Evolutionary conservation across 805 yeast species (phyloP).

Genomic region (Candida saitoana): DNA sequence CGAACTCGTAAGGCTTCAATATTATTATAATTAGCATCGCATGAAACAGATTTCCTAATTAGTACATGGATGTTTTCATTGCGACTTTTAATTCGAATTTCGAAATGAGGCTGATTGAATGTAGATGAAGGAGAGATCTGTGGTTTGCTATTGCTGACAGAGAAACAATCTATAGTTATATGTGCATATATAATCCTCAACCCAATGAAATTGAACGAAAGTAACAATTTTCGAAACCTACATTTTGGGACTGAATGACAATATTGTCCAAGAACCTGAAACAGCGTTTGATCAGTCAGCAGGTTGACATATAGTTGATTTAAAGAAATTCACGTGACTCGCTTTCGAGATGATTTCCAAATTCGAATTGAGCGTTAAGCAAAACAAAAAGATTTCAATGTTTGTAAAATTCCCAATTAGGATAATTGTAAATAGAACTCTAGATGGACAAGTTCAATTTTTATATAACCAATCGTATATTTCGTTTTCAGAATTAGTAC

Average conservation of each 20-base stretch:
- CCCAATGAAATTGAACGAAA: too few relatives aligned
- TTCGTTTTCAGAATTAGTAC: neutral
- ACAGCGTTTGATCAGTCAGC: neutral
- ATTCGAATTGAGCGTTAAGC: constrained; percentile 5
- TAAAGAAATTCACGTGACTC: constrained; percentile 10
- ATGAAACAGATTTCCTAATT: neutral
- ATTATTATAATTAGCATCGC: neutral
- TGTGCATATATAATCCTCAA: too few relatives aligned
- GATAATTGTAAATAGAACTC: constrained; percentile 8
- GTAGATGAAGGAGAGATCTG: too few relatives aligned
- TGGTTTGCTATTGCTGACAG: too few relatives aligned
- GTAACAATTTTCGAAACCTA: neutral
- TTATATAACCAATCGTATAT: neutral
- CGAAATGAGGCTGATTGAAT: too few relatives aligned
- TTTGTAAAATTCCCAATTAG: constrained; percentile 6
- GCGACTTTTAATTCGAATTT: neutral
- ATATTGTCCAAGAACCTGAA: neutral
- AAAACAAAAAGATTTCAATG: constrained; percentile 4
- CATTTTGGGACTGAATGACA: neutral
- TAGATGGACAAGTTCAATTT: constrained; percentile 4
- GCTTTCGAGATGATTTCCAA: neutral
- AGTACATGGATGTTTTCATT: neutral
- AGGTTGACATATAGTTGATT: neutral
- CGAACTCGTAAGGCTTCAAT: neutral
- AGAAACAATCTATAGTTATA: too few relatives aligned